phyloP scores from a whole-genome alignment of 2,329 filamentous ascomycete species.

The Pseudogymnoascus sp. region DNA sequence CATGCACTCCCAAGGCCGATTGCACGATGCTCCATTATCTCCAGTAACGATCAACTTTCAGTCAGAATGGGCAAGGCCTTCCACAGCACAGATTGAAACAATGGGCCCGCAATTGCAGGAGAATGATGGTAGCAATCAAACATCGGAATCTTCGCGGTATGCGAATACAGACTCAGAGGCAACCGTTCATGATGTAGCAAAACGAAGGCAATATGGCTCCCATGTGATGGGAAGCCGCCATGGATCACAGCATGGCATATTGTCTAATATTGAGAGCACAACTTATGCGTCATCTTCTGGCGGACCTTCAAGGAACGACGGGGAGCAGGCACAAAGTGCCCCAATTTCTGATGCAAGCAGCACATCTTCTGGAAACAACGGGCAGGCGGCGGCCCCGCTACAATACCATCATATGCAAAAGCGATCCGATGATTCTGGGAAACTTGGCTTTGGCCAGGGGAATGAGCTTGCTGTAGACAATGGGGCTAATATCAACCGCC shows the following conservation, averaged over 20 bases:
- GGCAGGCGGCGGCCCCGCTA: slow-evolving; percentile 40
- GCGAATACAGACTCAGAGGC: slow-evolving; percentile 11
- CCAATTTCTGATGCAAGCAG: not conserved
- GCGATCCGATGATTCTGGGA: slow-evolving; percentile 33
- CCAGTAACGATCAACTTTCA: slow-evolving; percentile 49
- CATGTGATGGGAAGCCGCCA: not conserved
- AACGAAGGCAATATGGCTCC: not conserved
- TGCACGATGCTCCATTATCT: slow-evolving; percentile 46
- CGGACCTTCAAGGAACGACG: not conserved
- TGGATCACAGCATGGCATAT: slow-evolving; percentile 4
- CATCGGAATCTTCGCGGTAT: slow-evolving; percentile 11
- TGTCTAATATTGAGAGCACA: slow-evolving; percentile 10
- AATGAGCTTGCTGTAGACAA: slow-evolving; percentile 29
- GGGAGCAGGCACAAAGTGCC: not conserved
- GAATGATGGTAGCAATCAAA: slow-evolving; percentile 5
- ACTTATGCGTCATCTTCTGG: slow-evolving; percentile 16
- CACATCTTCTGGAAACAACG: slow-evolving; percentile 12
- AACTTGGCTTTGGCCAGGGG: slow-evolving; percentile 11
- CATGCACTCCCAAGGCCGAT: slow-evolving; percentile 24
- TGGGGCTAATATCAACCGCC: slow-evolving; percentile 46
- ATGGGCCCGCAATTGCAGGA: slow-evolving; percentile 15
- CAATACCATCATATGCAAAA: slow-evolving; percentile 51
- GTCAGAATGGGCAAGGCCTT: slow-evolving; percentile 44
- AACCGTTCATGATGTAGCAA: slow-evolving; percentile 9
- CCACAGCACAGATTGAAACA: slow-evolving; percentile 43